Evolutionary conservation across 345 rosid genomes (phyloP).

Genomic region (Linum lewisii): DNA sequence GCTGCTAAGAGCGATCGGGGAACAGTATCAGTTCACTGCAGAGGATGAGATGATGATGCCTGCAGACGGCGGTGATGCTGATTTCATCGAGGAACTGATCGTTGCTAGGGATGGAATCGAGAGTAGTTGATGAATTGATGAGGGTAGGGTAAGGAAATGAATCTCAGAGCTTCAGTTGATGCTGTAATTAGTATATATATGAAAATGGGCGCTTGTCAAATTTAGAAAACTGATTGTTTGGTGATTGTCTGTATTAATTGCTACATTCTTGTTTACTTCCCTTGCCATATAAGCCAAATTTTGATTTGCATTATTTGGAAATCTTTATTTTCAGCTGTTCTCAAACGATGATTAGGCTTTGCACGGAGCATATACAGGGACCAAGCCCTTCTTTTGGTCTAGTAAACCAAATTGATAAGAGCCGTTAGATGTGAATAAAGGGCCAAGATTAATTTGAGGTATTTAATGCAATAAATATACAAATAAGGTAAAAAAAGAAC

Average conservation of each 20-base stretch:
- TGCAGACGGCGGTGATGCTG: slow-evolving; percentile 43
- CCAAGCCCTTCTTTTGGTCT: too few relatives aligned
- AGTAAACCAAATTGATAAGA: too few relatives aligned
- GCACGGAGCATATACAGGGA: too few relatives aligned
- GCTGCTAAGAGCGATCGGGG: slow-evolving; percentile 75
- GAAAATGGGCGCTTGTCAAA: not conserved
- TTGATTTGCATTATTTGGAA: too few relatives aligned
- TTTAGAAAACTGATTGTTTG: not conserved
- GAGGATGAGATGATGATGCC: slow-evolving; percentile 70
- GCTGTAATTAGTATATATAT: not conserved
- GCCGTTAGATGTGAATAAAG: too few relatives aligned
- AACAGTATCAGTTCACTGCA: slow-evolving; percentile 55
- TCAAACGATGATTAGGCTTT: too few relatives aligned
- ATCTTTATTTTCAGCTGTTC: too few relatives aligned
- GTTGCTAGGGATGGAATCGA: slow-evolving; percentile 42
- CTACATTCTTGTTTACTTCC: too few relatives aligned
- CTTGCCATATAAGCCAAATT: too few relatives aligned
- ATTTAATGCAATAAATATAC: too few relatives aligned
- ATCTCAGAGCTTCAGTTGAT: not conserved
- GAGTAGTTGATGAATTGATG: slow-evolving; percentile 7
- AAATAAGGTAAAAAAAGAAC: too few relatives aligned
- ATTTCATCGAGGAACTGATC: slow-evolving; percentile 61
- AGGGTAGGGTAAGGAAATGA: not conserved
- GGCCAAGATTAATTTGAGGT: too few relatives aligned
- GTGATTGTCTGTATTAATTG: not conserved